Base-by-base conservation (phyloP, 2,329 filamentous ascomycete species). In the Botrytis aclada region DNA sequence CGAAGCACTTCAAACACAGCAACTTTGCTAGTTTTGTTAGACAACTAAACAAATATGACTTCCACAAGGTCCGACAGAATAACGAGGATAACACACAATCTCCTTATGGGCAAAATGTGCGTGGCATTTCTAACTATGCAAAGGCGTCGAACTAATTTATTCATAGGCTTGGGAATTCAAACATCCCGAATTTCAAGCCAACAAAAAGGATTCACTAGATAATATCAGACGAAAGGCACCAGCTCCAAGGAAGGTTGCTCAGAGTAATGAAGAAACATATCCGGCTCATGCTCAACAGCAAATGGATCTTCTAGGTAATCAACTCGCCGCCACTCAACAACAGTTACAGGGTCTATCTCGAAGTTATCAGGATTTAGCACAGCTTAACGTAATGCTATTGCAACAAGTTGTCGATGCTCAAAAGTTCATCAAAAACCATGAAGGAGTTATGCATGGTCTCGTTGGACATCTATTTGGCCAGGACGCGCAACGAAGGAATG, bases 1-100 rank as follows among this genome's bases (percentile, higher is more conserved):
- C 96, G 3, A 98, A 98, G 81, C 94, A 98, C 80, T 99, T 99
- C 86, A 99, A 99, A 83, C 96, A 98, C 84, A 97, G 94, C 88
- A 98, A 98, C 82, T 98, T 98, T 84, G 95, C 95, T 45, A 97
- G 94, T 83, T 98, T 98, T 81, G 95, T 98, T 73, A 92, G 95
- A 66, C 95, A 98, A 82, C 85, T 98, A 73, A 98, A 98, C 85
- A 98, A 98, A 82, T 98, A 97, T 82, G 95, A 97, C 81, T 99
- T 99, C 79, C 96, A 99, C 86, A 99, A 99, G 86, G 95, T 98
- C 76, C 89, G 96, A 76, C 93, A 92, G 80, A 93, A 95, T 79
- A 97, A 94, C 77, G 94, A 97, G 80, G 94, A 97, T 80, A 93
- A 88, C 78, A 92, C 92, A 39, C 88, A 93, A 78, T 94, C 93